Conservation (phyloP, 257 asterid species). For the Capsicum chinense region DNA sequence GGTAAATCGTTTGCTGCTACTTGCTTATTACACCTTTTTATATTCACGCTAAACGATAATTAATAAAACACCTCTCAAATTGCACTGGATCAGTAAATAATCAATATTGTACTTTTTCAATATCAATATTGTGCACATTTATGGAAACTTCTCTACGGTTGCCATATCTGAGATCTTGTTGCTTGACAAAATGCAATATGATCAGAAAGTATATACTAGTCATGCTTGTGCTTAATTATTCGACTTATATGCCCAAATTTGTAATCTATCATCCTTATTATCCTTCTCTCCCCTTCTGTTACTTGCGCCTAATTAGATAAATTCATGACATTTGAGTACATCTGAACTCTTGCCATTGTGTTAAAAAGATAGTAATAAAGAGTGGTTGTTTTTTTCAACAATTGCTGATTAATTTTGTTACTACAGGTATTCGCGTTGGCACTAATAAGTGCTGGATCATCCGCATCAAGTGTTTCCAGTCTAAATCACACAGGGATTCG, state of each 20-base stretch:
- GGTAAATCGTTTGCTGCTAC: conserved; percentile 41
- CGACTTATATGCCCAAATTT: no score
- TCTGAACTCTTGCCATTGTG: background rate
- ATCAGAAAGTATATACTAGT: no score
- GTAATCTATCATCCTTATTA: no score
- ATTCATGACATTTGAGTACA: no score
- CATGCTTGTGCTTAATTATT: no score
- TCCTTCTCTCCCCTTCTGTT: no score
- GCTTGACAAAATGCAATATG: background rate
- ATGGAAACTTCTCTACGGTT: no score
- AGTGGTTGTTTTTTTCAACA: background rate
- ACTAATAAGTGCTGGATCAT: conserved; percentile 90
- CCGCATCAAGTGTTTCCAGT: conserved; percentile 82
- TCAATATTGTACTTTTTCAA: no score
- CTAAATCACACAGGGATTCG: conserved; percentile 78
- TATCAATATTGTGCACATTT: no score
- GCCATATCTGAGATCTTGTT: background rate
- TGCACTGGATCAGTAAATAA: no score
- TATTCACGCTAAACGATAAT: background rate
- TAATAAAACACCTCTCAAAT: background rate
- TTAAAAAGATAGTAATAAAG: no score
- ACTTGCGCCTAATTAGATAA: no score
- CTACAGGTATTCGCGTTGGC: conserved; percentile 71
- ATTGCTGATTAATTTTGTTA: background rate
- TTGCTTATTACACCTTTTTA: background rate